A percentile compares a stretch with the other conserved stretches of the same genome.
phyloP scores from a whole-genome alignment of 148 eudicot genomes.

The Simmondsia chinensis region DNA sequence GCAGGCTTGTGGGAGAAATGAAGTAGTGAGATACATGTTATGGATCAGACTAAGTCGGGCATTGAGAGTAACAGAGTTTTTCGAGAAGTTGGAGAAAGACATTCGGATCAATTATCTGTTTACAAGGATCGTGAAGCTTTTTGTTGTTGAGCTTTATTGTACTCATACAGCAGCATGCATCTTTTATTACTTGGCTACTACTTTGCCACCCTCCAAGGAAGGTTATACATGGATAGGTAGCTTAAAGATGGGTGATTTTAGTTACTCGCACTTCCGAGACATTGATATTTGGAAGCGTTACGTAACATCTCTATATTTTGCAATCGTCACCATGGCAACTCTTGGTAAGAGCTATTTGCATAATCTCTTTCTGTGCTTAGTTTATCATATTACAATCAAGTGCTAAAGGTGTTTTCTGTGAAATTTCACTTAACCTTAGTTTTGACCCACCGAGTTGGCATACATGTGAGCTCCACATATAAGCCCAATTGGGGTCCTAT shows the following conservation, averaged over 20 bases:
- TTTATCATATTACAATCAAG: background rate
- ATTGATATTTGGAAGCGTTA: conserved; percentile 77
- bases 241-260: conserved; percentile 72
- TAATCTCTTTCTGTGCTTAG: background rate
- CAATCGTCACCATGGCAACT: conserved; percentile 93
- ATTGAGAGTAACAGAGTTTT: conserved; percentile 42
- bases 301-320: conserved; percentile 73
- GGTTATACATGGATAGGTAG: conserved; percentile 98
- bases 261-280: conserved; percentile 70
- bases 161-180: conserved; percentile 99
- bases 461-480: too few species aligned
- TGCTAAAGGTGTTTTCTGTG: too few species aligned
- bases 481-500: too few species aligned
- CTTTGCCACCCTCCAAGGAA: conserved; percentile 61
- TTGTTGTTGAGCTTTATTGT: conserved; percentile 78
- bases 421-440: too few species aligned
- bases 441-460: too few species aligned
- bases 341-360: conserved; percentile 55
- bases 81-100: conserved; percentile 78
- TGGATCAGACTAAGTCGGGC: conserved; percentile 76
- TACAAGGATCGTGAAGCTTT: conserved; percentile 71
- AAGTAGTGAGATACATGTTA: conserved; percentile 64
- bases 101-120: conserved; percentile 73
- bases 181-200: conserved; percentile 85
- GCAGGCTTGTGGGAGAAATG: conserved; percentile 57